Evolutionary conservation across 2,329 filamentous ascomycete genomes (phyloP).

Genomic region (Nectriaceae sp.): DNA sequence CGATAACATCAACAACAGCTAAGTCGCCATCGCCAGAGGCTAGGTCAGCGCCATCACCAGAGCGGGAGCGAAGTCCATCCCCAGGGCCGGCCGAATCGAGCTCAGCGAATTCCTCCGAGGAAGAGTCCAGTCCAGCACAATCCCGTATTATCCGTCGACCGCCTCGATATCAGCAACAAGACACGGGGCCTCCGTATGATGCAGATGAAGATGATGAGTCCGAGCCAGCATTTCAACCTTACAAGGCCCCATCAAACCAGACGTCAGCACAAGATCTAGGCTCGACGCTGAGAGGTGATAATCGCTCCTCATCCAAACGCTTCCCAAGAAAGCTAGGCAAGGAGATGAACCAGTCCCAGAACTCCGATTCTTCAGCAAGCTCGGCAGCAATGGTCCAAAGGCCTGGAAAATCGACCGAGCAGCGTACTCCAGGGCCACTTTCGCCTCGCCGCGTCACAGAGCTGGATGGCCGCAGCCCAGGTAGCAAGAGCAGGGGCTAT

Average conservation of each 20-base stretch:
- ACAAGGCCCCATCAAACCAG: slow-evolving; percentile 39
- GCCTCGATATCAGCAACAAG: slow-evolving; percentile 49
- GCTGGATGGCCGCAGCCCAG: slow-evolving; percentile 54
- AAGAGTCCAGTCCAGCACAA: slow-evolving; percentile 55
- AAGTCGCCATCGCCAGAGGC: slow-evolving; percentile 25
- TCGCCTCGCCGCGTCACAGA: slow-evolving; percentile 63
- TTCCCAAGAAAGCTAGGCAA: slow-evolving; percentile 32
- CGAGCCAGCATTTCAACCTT: slow-evolving; percentile 58
- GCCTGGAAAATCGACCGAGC: slow-evolving; percentile 34
- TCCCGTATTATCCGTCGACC: slow-evolving; percentile 63
- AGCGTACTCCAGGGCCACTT: slow-evolving; percentile 46
- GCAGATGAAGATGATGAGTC: slow-evolving; percentile 59
- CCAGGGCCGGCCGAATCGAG: slow-evolving; percentile 41
- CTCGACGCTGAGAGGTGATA: slow-evolving; percentile 54
- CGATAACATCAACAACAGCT: slow-evolving; percentile 33
- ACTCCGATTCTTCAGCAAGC: slow-evolving; percentile 64
- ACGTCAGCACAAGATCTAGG: slow-evolving; percentile 47
- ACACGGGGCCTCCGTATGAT: slow-evolving; percentile 39
- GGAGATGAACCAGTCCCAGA: slow-evolving; percentile 51
- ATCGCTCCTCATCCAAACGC: slow-evolving; percentile 35
- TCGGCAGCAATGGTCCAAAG: slow-evolving; percentile 46
- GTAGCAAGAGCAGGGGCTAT: slow-evolving; percentile 49
- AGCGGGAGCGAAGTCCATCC: slow-evolving; percentile 28
- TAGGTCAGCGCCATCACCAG: slow-evolving; percentile 15
- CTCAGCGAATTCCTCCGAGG: slow-evolving; percentile 45